A percentile compares a stretch with the other conserved stretches of the same genome.
Evolutionary conservation across 495 filamentous ascomycete genomes (phyloP).

Genomic region (Aspergillus steynii): DNA sequence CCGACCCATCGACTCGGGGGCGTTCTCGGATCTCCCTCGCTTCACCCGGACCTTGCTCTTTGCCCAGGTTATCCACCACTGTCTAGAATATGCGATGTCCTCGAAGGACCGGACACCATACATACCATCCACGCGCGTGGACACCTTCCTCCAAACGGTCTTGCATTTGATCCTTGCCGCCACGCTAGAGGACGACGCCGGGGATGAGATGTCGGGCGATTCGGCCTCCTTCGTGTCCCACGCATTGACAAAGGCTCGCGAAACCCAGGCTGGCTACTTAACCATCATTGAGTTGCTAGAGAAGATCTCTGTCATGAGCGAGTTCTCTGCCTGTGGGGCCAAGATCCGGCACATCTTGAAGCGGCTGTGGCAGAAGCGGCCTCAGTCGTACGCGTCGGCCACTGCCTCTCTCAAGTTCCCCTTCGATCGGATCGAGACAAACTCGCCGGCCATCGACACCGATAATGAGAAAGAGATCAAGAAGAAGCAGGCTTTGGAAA

Average conservation of each 20-base stretch:
- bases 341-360: constrained; percentile 86
- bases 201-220: constrained; percentile 49
- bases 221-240: constrained; percentile 65
- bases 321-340: constrained; percentile 76
- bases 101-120: constrained; percentile 63
- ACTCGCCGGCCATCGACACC: constrained; percentile 57
- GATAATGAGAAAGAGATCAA: constrained; percentile 77
- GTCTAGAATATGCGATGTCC: constrained; percentile 72
- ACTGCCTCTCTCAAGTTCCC: constrained; percentile 50
- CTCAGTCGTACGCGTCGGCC: constrained; percentile 64
- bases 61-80: constrained; percentile 86
- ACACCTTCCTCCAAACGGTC: constrained; percentile 88
- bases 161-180: constrained; percentile 84
- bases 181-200: constrained; percentile 72
- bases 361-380: constrained; percentile 80
- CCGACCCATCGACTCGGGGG: constrained; percentile 70
- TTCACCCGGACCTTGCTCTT: constrained; percentile 87
- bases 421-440: constrained; percentile 56
- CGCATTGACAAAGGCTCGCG: constrained; percentile 62
- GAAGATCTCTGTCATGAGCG: constrained; percentile 68
- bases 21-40: constrained; percentile 69
- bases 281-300: constrained; percentile 78
- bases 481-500: constrained; percentile 83
- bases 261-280: constrained; percentile 51
- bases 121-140: constrained; percentile 78